Evolutionary conservation across 2,329 filamentous ascomycete species (phyloP), one percentile per base, ranked within the genome.

Genomic region (Penicillium fuscoglaucum): DNA sequence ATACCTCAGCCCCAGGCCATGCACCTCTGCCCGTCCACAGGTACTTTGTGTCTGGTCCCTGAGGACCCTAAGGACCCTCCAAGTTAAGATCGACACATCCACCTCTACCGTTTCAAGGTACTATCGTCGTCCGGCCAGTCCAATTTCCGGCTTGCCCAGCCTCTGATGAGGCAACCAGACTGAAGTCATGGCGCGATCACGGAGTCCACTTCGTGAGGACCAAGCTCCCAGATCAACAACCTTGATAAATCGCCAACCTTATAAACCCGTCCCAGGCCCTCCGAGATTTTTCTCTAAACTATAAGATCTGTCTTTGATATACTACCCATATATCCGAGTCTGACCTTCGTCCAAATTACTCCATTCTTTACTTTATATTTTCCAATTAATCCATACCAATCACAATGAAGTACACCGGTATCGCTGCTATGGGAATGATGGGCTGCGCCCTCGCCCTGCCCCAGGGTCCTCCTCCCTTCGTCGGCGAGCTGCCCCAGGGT

Each of bases 391-490:
- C 29, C 5, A 19, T 21, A 53, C 35, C 26, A 26, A 39, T 26
- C 49, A 61, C 44, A 57, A 67, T 67, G 65, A 67, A 62, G 58
- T 66, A 55, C 59, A 58, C 58, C 24, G 52, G 60, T 10, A 17
- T 63, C 55, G 59, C 61, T 46, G 52, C 52, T 26, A 55, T 66
- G 60, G 61, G 64, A 44, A 59, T 67, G 59, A 61, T 66, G 64
- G 60, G 64, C 59, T 66, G 64, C 29, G 64, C 63, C 64, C 61
- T 67, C 54, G 65, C 65, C 51, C 49, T 63, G 1, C 63, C 63
- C 41, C 61, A 65, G 28, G 57, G 50, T 15, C 35, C 52, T 47
- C 48, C 57, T n/a, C 44, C 40, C 6, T 28, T 41, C 39, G 10
- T 13, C 19, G 3, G 4, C n/a, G 37, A 39, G n/a, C 40, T 41